Base-by-base conservation (phyloP, 2,329 filamentous ascomycete genomes). In the Colletotrichum tabaci region DNA sequence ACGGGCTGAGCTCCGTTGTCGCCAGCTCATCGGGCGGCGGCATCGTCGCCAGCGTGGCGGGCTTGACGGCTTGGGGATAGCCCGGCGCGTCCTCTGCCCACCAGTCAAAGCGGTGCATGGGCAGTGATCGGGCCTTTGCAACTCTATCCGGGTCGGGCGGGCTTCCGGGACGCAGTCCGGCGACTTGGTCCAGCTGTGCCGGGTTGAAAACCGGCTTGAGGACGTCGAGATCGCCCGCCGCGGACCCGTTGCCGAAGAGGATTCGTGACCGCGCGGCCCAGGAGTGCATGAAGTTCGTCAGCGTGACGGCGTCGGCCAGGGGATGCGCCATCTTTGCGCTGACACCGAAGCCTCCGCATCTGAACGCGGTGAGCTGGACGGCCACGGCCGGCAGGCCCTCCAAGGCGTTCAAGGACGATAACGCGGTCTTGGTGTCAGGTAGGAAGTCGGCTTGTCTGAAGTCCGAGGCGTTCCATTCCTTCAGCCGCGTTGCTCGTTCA, bases 61-160 rank as follows among this genome's bases (percentile, higher is more conserved):
- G 67, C n/a, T 73, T 70, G 2, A 77, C 74, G 74, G 76, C 80
- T 2, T 65, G n/a, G 2, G 77, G 78, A 35, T 77, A 82, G 1
- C 79, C 77, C 0, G 78, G 79, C 0, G 77, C 80, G 0, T 77
- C 74, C 7, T 65, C 74, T 38, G 77, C 78, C 83, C 84, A 88
- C 82, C 85, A 87, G 76, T 87, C 83, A 67, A 81, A 87, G 8
- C 85, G 81, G 73, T 87, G 82, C 65, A 84, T 77, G 1, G 86
- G 85, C 6, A 88, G 74, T 2, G 75, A 73, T 9, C 82, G 77
- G 5, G 83, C 82, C 38, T 72, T 75, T 0, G 74, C 69, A 23
- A 80, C 61, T 7, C 76, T 74, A 6, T 78, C 72, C 3, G 77
- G 67, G n/a, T 80, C 75, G 0, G 80, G 74, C 4, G 42, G 7